Evolutionary conservation across 306 rosid genomes (phyloP), one percentile per base, ranked within the genome.

Genomic region (Prunus armeniaca): DNA sequence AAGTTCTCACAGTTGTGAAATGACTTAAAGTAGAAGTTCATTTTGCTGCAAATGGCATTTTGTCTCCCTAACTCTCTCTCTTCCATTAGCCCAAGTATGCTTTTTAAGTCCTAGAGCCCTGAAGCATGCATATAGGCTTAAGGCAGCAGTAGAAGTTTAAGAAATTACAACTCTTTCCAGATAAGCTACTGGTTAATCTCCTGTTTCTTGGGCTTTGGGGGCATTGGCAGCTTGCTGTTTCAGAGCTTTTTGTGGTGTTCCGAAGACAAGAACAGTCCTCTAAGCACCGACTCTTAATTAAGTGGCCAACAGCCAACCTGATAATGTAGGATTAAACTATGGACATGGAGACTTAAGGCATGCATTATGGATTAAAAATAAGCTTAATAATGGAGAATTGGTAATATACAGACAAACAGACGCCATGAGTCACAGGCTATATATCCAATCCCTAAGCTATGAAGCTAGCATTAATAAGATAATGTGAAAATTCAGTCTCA

Each of bases 301-400:
- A 91, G 97, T 92, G 97, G 93, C 93, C 85, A 92, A 89, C 97
- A 89, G 81, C 97, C 82, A 69, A 89, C 83, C 91, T 81, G 82
- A 87, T 82, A 84, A 71, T 81, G 88, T 73, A 69, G 58, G 71
- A 83, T 73, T 81, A 83, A 77, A 76, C 60, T 69, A 82, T 76
- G 74, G 25, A 45, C 25, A 78, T 60, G 67, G 22, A 55, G 58
- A 77, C 70, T 41, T 68, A 81, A 78, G 75, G 79, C 68, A 70
- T 60, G 82, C 51, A 74, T 72, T 76, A 76, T 77, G 60, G 43
- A 65, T 50, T 76, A 73, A 79, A 84, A 88, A 73, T 81, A 80
- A 49, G 67, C 45, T n/a, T 65, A 72, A 76, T 82, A 67, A 87
- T 82, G 87, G 78, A 69, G 77, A 84, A 87, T 76, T 85, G 57